phyloP scores from a whole-genome alignment of 1,284 basidiomycete species.

The Cryptococcus amylolentus region DNA sequence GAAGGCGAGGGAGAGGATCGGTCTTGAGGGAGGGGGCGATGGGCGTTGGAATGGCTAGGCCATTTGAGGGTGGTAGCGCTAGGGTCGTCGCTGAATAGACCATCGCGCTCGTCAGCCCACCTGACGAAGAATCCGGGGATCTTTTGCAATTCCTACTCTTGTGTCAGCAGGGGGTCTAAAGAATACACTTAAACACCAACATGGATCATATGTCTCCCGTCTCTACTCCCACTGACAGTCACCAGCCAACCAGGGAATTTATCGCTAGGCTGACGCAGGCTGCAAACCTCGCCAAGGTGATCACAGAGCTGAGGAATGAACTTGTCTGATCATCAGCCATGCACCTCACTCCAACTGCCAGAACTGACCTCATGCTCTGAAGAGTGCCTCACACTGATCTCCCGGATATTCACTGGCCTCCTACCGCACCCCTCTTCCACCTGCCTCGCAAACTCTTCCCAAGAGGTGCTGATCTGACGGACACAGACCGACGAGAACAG shows the following conservation, averaged over 20 bases:
- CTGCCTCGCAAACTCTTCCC: background rate
- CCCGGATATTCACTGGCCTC: constrained; percentile 7
- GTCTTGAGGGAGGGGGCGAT: background rate
- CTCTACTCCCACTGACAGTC: constrained; percentile 10
- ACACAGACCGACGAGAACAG: background rate
- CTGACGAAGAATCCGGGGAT: constrained; percentile 29
- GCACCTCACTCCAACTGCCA: background rate
- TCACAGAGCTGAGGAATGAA: constrained; percentile 29
- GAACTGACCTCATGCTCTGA: constrained; percentile 26
- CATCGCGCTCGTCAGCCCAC: constrained; percentile 22
- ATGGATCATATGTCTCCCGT: constrained; percentile 20
- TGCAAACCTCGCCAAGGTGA: constrained; percentile 28
- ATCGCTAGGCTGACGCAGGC: constrained; percentile 16
- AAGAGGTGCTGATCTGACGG: background rate
- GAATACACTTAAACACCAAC: constrained; percentile 10
- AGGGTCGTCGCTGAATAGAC: constrained; percentile 3
- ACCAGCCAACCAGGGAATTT: constrained; percentile 20
- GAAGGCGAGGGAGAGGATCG: background rate
- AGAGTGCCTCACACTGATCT: constrained; percentile 18
- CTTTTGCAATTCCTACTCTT: constrained; percentile 17
- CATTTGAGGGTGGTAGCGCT: no score
- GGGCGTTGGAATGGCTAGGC: no score
- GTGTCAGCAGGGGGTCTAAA: background rate
- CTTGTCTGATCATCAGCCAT: constrained; percentile 13
- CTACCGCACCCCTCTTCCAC: constrained; percentile 8